These are phyloP conservation scores for Neospermospora avenae DNA, from an alignment of 2,329 filamentous ascomycete genomes.

Conservation along the genomic window DNA sequence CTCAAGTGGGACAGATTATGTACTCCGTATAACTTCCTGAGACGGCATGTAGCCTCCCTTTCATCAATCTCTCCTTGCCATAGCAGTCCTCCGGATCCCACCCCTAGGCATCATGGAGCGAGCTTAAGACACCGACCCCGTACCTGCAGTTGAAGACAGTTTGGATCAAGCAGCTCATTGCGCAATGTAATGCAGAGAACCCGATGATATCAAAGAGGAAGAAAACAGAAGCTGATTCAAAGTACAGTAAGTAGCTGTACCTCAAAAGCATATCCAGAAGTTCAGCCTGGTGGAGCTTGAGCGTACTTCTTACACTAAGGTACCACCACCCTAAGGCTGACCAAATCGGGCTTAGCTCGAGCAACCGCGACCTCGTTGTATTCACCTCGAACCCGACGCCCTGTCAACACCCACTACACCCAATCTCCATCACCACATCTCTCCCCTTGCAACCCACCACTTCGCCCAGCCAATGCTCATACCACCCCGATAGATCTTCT, in stretches of 20 bases:
- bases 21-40: no score
- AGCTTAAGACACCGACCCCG: no score
- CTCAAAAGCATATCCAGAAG: no score
- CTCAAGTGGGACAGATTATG: no score
- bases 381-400: not conserved
- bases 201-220: not conserved
- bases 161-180: not conserved
- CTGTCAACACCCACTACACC: not conserved
- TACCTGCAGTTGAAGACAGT: conserved; percentile 1
- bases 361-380: not conserved
- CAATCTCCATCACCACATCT: conserved; percentile 7
- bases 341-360: conserved; percentile 1
- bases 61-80: no score
- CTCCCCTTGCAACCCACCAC: conserved; percentile 1
- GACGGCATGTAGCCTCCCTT: no score
- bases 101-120: no score
- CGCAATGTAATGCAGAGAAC: not conserved
- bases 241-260: no score
- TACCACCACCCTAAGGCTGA: not conserved
- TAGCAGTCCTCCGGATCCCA: no score
- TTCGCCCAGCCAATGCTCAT: conserved; percentile 26
- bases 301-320: not conserved
- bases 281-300: no score
- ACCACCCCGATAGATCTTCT: conserved; percentile 34
- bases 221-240: no score